These are phyloP conservation scores for Trypanosoma congolense DNA, from an alignment of 208 protist species.

Conservation along the genomic window DNA sequence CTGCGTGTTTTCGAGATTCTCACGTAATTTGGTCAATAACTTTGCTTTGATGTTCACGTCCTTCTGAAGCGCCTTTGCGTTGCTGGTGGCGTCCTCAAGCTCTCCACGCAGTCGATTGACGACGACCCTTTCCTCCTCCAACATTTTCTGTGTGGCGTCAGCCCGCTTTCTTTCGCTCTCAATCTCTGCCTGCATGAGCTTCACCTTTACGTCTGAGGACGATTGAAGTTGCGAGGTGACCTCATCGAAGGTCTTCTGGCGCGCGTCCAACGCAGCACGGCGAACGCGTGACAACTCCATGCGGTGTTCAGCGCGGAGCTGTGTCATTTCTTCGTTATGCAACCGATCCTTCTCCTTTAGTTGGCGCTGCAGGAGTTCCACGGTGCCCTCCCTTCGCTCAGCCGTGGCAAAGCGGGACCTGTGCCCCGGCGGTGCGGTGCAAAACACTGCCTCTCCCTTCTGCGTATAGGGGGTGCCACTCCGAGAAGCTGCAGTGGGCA, in stretches of 20 bases:
- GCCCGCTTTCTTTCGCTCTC: conserved; percentile 45
- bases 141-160: conserved; percentile 13
- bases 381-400: neutral
- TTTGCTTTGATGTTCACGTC: conserved; percentile 20
- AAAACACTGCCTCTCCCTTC: neutral
- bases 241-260: conserved; percentile 36
- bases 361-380: conserved; percentile 23
- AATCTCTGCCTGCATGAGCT: conserved; percentile 33
- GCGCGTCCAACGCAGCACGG: conserved; percentile 36
- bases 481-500: neutral
- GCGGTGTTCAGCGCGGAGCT: conserved; percentile 41
- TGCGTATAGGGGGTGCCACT: neutral
- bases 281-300: conserved; percentile 44
- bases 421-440: neutral
- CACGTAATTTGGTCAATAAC: conserved; percentile 4
- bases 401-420: neutral
- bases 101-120: conserved; percentile 2
- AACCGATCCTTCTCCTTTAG: conserved; percentile 30
- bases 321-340: conserved; percentile 34
- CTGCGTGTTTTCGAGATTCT: neutral
- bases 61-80: neutral
- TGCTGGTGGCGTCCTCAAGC: conserved; percentile 1
- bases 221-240: conserved; percentile 42
- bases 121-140: conserved; percentile 7
- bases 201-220: conserved; percentile 52